Evolutionary conservation across 2,329 filamentous ascomycete species (phyloP).

Genomic region (Fusarium cicatricum): DNA sequence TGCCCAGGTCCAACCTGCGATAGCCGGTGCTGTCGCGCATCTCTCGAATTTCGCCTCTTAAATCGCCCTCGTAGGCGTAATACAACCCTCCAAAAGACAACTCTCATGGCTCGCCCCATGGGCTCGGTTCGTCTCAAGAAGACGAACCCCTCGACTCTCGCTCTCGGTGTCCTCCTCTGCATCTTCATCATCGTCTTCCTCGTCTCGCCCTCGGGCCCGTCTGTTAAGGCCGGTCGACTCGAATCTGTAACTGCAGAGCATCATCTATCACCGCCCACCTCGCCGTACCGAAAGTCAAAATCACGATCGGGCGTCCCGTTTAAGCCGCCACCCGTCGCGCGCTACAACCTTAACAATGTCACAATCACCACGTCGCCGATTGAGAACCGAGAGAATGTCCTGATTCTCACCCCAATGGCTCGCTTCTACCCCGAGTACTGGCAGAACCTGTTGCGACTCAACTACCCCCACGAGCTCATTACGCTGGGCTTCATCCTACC

Average conservation of each 20-base stretch:
- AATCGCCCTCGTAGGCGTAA: slow-evolving; percentile 8
- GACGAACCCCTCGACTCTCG: slow-evolving; percentile 78
- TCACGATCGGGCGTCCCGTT: slow-evolving; percentile 43
- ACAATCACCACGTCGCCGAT: slow-evolving; percentile 81
- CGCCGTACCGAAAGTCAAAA: slow-evolving; percentile 53
- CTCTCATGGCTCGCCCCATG: slow-evolving; percentile 65
- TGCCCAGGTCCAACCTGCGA: slow-evolving; percentile 32
- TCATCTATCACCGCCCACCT: slow-evolving; percentile 54
- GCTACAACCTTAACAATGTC: slow-evolving; percentile 95
- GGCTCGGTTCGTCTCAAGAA: slow-evolving; percentile 78
- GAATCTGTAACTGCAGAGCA: slow-evolving; percentile 56
- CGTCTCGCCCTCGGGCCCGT: slow-evolving; percentile 61
- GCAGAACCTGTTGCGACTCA: slow-evolving; percentile 86
- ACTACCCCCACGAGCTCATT: slow-evolving; percentile 93
- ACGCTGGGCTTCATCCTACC: slow-evolving; percentile 96
- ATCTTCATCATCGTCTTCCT: slow-evolving; percentile 75
- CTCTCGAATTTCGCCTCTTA: neutral
- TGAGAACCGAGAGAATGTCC: slow-evolving; percentile 81
- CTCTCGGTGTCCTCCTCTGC: slow-evolving; percentile 75
- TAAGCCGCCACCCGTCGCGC: slow-evolving; percentile 81
- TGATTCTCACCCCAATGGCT: slow-evolving; percentile 92
- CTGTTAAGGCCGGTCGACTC: slow-evolving; percentile 55
- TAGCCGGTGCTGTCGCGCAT: slow-evolving; percentile 34
- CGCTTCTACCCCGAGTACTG: slow-evolving; percentile 96
- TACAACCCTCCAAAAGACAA: slow-evolving; percentile 15